Evolutionary conservation across 768 basidiomycete species (phyloP), one percentile per base, ranked within the genome.

Genomic region (Amylocystis lapponica): DNA sequence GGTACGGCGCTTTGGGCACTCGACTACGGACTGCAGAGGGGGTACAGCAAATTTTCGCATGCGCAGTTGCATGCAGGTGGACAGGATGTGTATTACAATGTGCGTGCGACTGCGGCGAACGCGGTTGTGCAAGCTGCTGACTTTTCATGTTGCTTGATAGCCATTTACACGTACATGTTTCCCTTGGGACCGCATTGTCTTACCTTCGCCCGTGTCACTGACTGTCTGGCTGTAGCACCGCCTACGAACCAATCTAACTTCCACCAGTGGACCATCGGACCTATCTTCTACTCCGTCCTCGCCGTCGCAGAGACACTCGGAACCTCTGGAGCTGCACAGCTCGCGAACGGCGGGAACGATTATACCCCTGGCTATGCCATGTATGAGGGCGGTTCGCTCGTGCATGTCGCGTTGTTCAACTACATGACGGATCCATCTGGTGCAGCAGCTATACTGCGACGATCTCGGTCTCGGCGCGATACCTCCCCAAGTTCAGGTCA

Each of bases 1-100:
- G 72, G 68, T 3, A 67, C 70, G 2, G 67, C 73, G n/a, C 61
- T 78, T 26, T 79, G 75, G 74, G 74, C 53, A 19, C 53, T 72
- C 32, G 76, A 78, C 53, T 74, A 67, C 52, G 69, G 68, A 4
- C 48, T 79, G 25, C 69, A 71, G 52, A 66, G 77, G 68, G 75
- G 71, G 13, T 66, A 64, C 27, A 61, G 55, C 41, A 75, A 74
- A 54, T 75, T 77, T 52, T 65, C 68, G 1, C 58, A 62, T 6
- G 69, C 69, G 11, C 55, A 76, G 43, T 60, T 75, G 49, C 76
- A 78, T 56, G 63, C 72, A 4, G 68, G 66, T 53, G 70, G 75
- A 3, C 67, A 74, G 51, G 62, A 69, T 45, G 67, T 66, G 17
- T 73, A 69, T 49, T 79, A 78, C 55, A 78, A 78, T 49, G 73